Evolutionary conservation across 345 rosid genomes (phyloP), one percentile per base, ranked within the genome.

Genomic region (Linum lewisii): DNA sequence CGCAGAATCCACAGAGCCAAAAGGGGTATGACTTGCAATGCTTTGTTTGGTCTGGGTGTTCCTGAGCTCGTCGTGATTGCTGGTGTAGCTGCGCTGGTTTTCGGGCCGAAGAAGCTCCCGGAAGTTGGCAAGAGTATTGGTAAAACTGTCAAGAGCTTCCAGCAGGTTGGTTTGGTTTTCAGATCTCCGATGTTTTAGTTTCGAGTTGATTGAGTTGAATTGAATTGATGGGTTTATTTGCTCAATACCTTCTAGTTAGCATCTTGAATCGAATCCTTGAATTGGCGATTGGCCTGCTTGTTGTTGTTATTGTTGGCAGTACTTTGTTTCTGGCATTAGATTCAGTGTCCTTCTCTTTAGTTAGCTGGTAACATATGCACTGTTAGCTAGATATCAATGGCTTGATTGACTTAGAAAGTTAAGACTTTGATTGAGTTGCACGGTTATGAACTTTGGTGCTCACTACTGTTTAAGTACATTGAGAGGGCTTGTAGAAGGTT

Each of bases 41-140:
- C 93, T 53, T 65, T 88, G 82, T 92, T 92, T 57, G 98, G 98
- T 54, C 82, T 92, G 10, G 96, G 96, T 42, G 95, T 92, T 25
- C 96, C 96, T 34, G 98, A 92, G 73, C 84, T 92, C 24, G 96
- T 82, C 52, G 98, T 92, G 62, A 92, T 92, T 72, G 98, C 87
- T 63, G 98, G 97, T 15, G 95, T 92, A 45, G 86, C 86, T 73
- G 90, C 96, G 38, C 65, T 92, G 61, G 81, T 92, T 63, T 92
- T 92, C 68, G 98, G 98, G 57, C 98, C 98, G 65, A 92, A 88
- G 77, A 77, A 92, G 59, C 78, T 92, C 77, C 98, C 98, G 45
- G 95, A 92, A 80, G 87, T 92, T 7, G 96, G 98, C 34, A 92
- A 58, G 75, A 86, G 87, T 69, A 84, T 92, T 70, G 98, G 98